Evolutionary conservation across 345 rosid species (phyloP), one percentile per base, ranked within the genome.

Genomic region (Aegle marmelos): DNA sequence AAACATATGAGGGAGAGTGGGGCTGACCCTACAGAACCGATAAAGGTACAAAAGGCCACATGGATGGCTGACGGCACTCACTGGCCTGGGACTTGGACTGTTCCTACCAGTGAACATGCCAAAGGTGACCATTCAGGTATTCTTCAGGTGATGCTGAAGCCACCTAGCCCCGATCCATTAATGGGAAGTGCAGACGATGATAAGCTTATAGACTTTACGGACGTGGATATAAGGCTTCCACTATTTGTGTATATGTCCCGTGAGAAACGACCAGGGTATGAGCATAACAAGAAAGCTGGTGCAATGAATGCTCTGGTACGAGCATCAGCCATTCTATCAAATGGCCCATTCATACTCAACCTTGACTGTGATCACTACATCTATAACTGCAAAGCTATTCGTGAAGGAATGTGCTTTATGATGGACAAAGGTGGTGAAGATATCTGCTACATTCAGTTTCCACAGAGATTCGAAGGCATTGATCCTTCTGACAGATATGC

Each of bases 51-150:
- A 17, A 96, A 88, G 81, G 98, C 97, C 22, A 96, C 99, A 8
- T 94, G 99, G 99, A 94, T 96, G 99, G 99, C 98, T 14, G 98
- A 96, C 77, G 99, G 99, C 57, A 96, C 95, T 56, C 97, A 96
- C 68, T 96, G 99, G 99, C 97, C 97, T 0, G 99, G 97, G 73
- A 83, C 95, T 37, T 96, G 98, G 98, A 33, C 91, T 11, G 22
- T 61, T 22, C 54, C 93, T 4, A 74, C 92, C 0, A 54, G 88
- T 10, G 98, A 94, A 24, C 99, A 96, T 69, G 76, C 95, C 11
- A 96, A 90, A 86, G 97, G 97, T n/a, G 97, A 96, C 75, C 99
- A 96, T 74, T 92, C 98, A 4, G 98, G 98, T 50, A 89, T 94
- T 75, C 89, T 96, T 68, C 96, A 90, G 85, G 95, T 96, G 45